Conservation (phyloP, 2,329 filamentous ascomycete genomes). For the Arthrobotrys musiformis region DNA sequence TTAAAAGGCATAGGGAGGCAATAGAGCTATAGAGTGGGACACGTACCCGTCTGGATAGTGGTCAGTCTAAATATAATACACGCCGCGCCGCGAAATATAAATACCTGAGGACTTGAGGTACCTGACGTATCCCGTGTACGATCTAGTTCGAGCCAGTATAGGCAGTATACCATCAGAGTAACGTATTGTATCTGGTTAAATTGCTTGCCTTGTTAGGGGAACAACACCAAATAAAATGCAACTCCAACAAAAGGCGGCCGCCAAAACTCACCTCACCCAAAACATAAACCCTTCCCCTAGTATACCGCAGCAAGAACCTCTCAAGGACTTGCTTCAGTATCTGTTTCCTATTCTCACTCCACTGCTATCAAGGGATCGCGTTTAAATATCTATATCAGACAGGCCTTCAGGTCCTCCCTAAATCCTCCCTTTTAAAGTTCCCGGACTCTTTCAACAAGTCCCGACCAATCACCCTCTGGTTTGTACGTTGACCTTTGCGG, state of each 20-base stretch:
- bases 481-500: neutral
- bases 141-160: too few species aligned
- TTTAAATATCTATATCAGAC: neutral
- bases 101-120: too few species aligned
- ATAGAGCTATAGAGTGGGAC: too few species aligned
- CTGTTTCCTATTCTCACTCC: too few species aligned
- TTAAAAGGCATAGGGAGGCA: too few species aligned
- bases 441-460: neutral
- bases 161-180: too few species aligned
- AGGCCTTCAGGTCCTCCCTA: neutral
- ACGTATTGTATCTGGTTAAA: neutral
- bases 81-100: too few species aligned
- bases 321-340: neutral
- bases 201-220: neutral
- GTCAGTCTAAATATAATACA: too few species aligned
- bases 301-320: neutral
- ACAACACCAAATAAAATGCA: slow-evolving; percentile 24
- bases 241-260: slow-evolving; percentile 24
- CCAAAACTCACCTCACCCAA: neutral
- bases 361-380: neutral
- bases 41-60: too few species aligned
- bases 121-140: neutral
- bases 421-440: neutral
- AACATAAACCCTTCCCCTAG: neutral
- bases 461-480: neutral